These are phyloP conservation scores for Jacaranda copaia DNA, from an alignment of 257 asterid species.

Conservation along the genomic window DNA sequence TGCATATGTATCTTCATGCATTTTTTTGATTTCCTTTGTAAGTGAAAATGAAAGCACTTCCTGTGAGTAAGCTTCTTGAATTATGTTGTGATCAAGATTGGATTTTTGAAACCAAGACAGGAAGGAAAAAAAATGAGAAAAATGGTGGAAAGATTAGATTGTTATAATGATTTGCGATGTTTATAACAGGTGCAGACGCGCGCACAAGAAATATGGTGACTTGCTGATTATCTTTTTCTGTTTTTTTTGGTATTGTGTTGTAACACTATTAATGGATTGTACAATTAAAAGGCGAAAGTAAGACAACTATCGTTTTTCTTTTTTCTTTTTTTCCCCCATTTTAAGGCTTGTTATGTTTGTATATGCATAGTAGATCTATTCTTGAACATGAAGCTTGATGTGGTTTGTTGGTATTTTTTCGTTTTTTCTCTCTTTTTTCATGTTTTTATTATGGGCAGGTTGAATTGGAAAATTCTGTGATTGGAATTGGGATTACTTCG, in stretches of 20 bases:
- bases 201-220: background rate
- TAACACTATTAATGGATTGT: too few relatives aligned
- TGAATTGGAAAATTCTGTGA: conserved; percentile 27
- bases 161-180: conserved; percentile 9
- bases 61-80: background rate
- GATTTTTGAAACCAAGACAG: conserved; percentile 10
- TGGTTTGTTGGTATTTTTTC: background rate
- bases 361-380: conserved; percentile 31
- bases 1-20: background rate
- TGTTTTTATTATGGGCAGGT: conserved; percentile 37
- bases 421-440: background rate
- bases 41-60: background rate
- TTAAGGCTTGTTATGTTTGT: background rate
- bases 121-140: background rate
- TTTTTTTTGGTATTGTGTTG: too few relatives aligned
- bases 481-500: too few relatives aligned
- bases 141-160: background rate
- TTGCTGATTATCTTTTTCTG: background rate
- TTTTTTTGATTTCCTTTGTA: background rate
- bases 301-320: background rate
- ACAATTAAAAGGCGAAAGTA: too few relatives aligned
- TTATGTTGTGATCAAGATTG: conserved; percentile 25
- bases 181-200: background rate
- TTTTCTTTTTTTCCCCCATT: background rate
- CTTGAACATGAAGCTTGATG: conserved; percentile 21